Evolutionary conservation across 352 stramenopile species (phyloP), one percentile per base, ranked within the genome.

Genomic region (Phytophthora chlamydospora): DNA sequence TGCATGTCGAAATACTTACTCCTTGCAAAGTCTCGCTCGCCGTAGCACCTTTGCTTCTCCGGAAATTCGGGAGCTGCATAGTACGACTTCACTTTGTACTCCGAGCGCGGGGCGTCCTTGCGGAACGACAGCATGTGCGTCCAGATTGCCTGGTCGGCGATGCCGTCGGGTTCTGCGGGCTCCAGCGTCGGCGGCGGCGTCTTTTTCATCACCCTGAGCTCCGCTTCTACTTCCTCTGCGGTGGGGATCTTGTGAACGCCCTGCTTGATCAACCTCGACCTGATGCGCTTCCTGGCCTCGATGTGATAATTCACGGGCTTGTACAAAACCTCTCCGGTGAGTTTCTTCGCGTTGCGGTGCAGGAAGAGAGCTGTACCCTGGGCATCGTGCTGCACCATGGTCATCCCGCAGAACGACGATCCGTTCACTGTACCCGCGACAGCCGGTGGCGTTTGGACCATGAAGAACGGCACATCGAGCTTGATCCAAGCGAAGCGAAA

Each of bases 401-500:
- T 69, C 61, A 69, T 69, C 2, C 61, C 61, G 11, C 61, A 76
- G 50, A 86, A 88, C 0, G 69, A 63, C 3, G 51, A 42, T 12
- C 61, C 53, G 34, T 66, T 66, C 31, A 74, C 36, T 39, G 39
- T 53, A 2, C 78, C 78, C 1, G 75, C 76, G 11, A 76, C 39
- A 3, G 49, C 68, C 1, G 78, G 76, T 1, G 75, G 76, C 4
- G 58, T 73, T 41, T 78, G 50, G 32, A 86, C 54, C 76, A 88
- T 88, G 54, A 78, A 70, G 50, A 86, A 88, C 2, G 70, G 42
- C 16, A 66, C 53, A 14, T 66, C 46, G 8, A 68, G 52, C 43
- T 83, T 82, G 32, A 86, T 68, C 79, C 79, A 88, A n/a, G 79
- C 79, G 0, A 85, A 62, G 0, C 78, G 74, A 24, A 88, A 88